Base-by-base conservation (phyloP, 352 stramenopile species). In the Vaucheria bursata region DNA sequence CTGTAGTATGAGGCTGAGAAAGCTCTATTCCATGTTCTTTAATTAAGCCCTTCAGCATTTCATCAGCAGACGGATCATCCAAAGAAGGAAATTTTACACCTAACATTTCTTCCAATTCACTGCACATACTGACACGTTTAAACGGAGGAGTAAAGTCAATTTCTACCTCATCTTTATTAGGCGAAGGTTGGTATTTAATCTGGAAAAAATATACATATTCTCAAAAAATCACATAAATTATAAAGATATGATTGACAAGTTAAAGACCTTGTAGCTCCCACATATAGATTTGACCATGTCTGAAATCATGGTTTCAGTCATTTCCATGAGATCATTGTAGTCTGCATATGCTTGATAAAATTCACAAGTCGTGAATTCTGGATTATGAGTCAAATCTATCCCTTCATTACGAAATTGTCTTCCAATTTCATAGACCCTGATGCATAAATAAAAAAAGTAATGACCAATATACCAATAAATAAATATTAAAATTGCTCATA, bases 101-200 rank as follows among this genome's bases (percentile, higher is more conserved):
- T 29, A 81, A 69, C 25, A 77, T 71, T 18, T 90, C 86, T 85
- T 86, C 81, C 33, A 83, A 66, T 0, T 73, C 78, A 33, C 71
- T 69, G 8, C 78, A 35, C 78, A 83, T 83, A 52, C 68, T 98
- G 93, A 99, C 92, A 29, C 95, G 91, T 79, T 94, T 95, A 86
- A 97, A 99, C 2, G 96, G 96, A 31, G 95, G 95, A 33, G 92
- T 97, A 78, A 99, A 99, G 85, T 99, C 95, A 79, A 99, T 98
- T 76, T 70, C 79, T 8, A 87, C 12, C 0, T 70, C 45, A 72
- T 83, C 76, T 32, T 70, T 79, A 0, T 45, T 66, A 82, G 76
- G 32, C 34, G 95, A 91, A 34, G 94, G 89, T 6, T 91, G 89
- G 85, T 98, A 98, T 79, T 91, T 90, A 75, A 99, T 93, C 79